Conservation (phyloP, 2,329 filamentous ascomycete species). For the Nigrograna mackinnonii region DNA sequence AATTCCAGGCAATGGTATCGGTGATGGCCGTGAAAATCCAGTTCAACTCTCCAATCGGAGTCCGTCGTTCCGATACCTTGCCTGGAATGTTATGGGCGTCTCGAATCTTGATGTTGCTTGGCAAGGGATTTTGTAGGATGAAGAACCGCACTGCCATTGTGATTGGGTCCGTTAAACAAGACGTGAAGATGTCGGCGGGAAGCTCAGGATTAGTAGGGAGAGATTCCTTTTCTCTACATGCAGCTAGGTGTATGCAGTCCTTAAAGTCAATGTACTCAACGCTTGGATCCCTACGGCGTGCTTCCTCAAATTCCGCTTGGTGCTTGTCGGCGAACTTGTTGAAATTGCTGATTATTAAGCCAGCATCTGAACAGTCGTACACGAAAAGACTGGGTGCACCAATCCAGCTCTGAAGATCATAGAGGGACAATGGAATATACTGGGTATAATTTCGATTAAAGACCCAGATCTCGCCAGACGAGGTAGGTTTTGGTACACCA, state of each 20-base stretch:
- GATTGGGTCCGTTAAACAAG: constrained; percentile 93
- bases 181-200: constrained; percentile 93
- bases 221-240: constrained; percentile 87
- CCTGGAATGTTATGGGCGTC: constrained; percentile 89
- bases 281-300: constrained; percentile 74
- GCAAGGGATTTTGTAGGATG: constrained; percentile 84
- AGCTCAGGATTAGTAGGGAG: constrained; percentile 92
- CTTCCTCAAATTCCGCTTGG: constrained; percentile 82
- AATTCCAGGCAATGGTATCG: constrained; percentile 98
- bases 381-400: constrained; percentile 95
- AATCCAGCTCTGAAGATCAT: constrained; percentile 94
- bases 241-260: constrained; percentile 89
- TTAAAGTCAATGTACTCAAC: constrained; percentile 67
- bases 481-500: constrained; percentile 92
- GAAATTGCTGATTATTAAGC: constrained; percentile 94
- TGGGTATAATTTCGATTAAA: constrained; percentile 99
- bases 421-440: constrained; percentile 95
- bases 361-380: constrained; percentile 96
- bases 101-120: constrained; percentile 71
- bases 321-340: constrained; percentile 94
- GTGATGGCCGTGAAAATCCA: constrained; percentile 99
- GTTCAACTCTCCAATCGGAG: constrained; percentile 92
- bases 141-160: constrained; percentile 98
- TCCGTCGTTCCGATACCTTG: constrained; percentile 87
- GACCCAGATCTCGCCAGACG: constrained; percentile 97